A percentile compares a stretch with the other conserved stretches of the same genome.
Evolutionary conservation across 2,329 filamentous ascomycete genomes (phyloP).

Genomic region (Purpureocillium lavendulum): DNA sequence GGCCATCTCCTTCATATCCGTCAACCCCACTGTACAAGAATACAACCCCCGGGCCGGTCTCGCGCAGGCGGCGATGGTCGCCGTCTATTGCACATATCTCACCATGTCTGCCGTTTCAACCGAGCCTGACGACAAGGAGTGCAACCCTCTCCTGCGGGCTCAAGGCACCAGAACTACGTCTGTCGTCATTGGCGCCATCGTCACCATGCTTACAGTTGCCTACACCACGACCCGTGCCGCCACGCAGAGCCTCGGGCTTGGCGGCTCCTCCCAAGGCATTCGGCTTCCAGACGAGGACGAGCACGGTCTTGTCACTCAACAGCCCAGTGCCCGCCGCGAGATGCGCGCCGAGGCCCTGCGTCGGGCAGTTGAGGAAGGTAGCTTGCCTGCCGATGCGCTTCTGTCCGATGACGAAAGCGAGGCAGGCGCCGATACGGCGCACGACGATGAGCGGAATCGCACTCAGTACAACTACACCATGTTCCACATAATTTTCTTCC

Average conservation of each 20-base stretch:
- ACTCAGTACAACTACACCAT: conserved; percentile 96
- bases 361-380: conserved; percentile 85
- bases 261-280: conserved; percentile 43
- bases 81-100: conserved; percentile 95
- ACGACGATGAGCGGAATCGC: conserved; percentile 79
- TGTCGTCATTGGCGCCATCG: conserved; percentile 84
- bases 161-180: conserved; percentile 84
- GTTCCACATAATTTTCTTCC: conserved; percentile 96
- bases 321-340: conserved; percentile 70
- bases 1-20: conserved; percentile 71
- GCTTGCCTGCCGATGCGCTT: conserved; percentile 81
- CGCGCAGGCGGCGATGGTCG: conserved; percentile 96
- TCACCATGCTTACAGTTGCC: conserved; percentile 93
- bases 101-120: conserved; percentile 98
- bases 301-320: conserved; percentile 80
- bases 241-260: conserved; percentile 76
- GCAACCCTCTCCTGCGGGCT: conserved; percentile 84
- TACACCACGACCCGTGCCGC: conserved; percentile 96
- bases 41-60: conserved; percentile 89
- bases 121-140: conserved; percentile 89
- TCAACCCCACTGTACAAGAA: conserved; percentile 85
- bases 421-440: conserved; percentile 50
- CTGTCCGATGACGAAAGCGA: conserved; percentile 66
- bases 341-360: conserved; percentile 91
- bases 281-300: conserved; percentile 64